Conservation (phyloP, 2,329 filamentous ascomycete genomes). For the Aureobasidium sp. region DNA sequence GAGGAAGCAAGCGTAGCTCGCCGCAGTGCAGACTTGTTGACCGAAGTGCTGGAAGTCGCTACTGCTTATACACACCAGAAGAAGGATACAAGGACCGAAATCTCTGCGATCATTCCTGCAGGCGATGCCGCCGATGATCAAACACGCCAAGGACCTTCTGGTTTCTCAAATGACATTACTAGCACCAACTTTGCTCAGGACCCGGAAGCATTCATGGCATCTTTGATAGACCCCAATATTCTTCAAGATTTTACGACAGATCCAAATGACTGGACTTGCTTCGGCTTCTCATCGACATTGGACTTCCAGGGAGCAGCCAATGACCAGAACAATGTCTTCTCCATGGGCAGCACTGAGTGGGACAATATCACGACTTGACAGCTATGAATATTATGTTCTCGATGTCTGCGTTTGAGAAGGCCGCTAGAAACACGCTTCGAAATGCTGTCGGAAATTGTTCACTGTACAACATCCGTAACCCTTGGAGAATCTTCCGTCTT, state of each 20-base stretch:
- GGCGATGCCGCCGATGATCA: not conserved
- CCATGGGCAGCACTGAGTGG: not conserved
- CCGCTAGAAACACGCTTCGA: not conserved
- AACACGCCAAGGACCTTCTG: not conserved
- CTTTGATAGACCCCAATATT: constrained; percentile 4
- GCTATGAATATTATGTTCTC: not conserved
- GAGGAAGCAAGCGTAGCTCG: constrained; percentile 27
- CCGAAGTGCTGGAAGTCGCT: constrained; percentile 26
- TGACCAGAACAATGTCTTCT: not conserved
- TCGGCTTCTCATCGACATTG: not conserved
- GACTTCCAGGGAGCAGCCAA: not conserved
- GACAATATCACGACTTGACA: not conserved
- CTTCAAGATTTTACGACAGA: constrained; percentile 10
- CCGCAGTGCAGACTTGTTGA: constrained; percentile 27
- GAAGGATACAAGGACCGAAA: not conserved
- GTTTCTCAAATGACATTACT: not conserved
- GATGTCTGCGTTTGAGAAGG: not conserved
- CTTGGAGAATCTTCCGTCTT: not conserved
- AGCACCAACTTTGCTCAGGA: not conserved
- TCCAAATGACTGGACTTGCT: not conserved
- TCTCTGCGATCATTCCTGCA: no score
- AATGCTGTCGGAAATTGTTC: not conserved
- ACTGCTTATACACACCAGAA: not conserved
- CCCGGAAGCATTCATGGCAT: constrained; percentile 7
- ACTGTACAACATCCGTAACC: not conserved